Conservation (phyloP, 1,284 basidiomycete species). For the Volvariella volvacea region DNA sequence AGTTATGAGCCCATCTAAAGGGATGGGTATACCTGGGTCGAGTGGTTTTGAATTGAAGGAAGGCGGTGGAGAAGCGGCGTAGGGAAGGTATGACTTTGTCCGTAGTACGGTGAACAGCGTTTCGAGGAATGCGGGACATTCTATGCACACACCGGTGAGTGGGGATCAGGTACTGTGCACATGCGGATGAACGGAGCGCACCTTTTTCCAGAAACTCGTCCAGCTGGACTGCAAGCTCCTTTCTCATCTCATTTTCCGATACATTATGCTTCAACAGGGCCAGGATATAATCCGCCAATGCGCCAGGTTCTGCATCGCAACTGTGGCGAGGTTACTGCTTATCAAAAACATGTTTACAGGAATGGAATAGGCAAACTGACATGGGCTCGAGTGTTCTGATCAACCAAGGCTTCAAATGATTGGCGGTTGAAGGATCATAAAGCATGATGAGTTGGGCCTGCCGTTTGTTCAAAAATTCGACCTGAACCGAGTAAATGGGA, state of each 20-base stretch:
- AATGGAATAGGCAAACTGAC: slow-evolving; percentile 31
- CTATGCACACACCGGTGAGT: slow-evolving; percentile 31
- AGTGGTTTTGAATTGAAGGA: slow-evolving; percentile 29
- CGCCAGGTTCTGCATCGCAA: slow-evolving; percentile 93
- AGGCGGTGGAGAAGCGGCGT: slow-evolving; percentile 37
- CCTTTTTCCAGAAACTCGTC: slow-evolving; percentile 91
- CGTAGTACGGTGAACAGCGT: slow-evolving; percentile 78
- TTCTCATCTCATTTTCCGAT: slow-evolving; percentile 75
- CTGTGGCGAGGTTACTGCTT: slow-evolving; percentile 32
- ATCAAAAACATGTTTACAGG: slow-evolving; percentile 8
- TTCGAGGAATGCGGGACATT: slow-evolving; percentile 75
- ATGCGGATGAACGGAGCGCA: slow-evolving; percentile 22
- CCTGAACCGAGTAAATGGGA: no score
- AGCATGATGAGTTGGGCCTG: slow-evolving; percentile 37
- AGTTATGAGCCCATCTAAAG: slow-evolving; percentile 56
- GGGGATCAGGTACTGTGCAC: slow-evolving; percentile 6
- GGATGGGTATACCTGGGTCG: slow-evolving; percentile 72
- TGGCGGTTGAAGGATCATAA: slow-evolving; percentile 53
- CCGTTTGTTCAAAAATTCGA: no score
- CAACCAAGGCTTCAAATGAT: slow-evolving; percentile 78
- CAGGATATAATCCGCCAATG: slow-evolving; percentile 90
- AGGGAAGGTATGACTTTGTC: slow-evolving; percentile 78
- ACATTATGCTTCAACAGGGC: slow-evolving; percentile 91
- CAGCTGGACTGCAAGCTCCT: slow-evolving; percentile 72
- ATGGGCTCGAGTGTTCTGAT: slow-evolving; percentile 81